These are phyloP conservation scores for Ochromonas danica DNA, from an alignment of 108 stramenopile species.

Conservation along the genomic window DNA sequence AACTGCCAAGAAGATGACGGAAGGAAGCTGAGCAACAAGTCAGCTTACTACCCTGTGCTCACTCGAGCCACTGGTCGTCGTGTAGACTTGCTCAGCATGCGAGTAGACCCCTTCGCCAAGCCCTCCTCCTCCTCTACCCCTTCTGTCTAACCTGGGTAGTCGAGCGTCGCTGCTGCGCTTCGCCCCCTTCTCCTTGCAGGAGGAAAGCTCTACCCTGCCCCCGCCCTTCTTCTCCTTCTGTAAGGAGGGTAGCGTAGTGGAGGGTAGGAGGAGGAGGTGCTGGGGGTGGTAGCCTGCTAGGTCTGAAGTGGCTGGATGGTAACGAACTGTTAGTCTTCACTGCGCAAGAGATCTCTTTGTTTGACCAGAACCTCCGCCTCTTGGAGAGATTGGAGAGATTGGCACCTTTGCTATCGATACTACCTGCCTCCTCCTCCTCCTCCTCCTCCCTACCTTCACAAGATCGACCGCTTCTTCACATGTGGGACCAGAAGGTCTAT, in stretches of 20 bases:
- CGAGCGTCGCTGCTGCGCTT: no score
- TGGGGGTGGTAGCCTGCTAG: constrained; percentile 12
- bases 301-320: constrained; percentile 13
- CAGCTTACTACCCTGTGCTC: no score
- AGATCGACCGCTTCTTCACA: constrained; percentile 14
- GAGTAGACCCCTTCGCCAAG: neutral
- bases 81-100: neutral
- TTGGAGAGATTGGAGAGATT: constrained; percentile 3
- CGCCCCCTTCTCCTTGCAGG: no score
- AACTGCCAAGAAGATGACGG: no score
- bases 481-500: constrained; percentile 17
- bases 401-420: constrained; percentile 14
- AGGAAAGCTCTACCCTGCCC: no score
- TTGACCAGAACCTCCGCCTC: constrained; percentile 13
- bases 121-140: neutral
- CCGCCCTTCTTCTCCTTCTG: no score
- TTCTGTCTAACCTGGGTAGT: no score
- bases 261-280: constrained; percentile 12
- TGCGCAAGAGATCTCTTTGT: constrained; percentile 15
- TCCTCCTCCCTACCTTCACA: constrained; percentile 5
- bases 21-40: no score
- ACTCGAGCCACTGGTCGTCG: neutral
- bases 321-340: constrained; percentile 15
- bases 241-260: no score
- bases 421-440: constrained; percentile 12